Base-by-base conservation (phyloP, 352 stramenopile genomes). In the Globisporangium lucens region DNA sequence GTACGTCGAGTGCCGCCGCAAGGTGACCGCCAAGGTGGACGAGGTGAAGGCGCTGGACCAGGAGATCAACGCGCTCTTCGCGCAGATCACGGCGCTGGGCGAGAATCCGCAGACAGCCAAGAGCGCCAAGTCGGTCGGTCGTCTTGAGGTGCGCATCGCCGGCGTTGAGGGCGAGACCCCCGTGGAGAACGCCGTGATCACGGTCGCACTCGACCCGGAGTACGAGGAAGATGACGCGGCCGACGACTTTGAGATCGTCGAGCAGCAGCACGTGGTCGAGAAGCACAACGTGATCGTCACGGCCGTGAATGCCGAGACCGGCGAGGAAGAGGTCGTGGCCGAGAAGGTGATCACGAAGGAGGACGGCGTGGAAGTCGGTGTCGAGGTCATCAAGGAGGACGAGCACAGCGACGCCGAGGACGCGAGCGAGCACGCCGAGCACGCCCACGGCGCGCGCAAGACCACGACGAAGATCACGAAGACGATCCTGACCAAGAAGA, bases 1-100 rank as follows among this genome's bases (percentile, higher is more conserved):
- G 67, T 95, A 95, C 72, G 73, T 95, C 61, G 78, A 89, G 65
- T 92, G 87, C 70, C 85, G 87, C 59, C 87, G 87, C 63, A 85
- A 77, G 55, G 82, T 95, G 29, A 88, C 87, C 46, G 75, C 80
- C 68, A 93, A 94, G 75, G 79, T 90, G 59, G 87, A 95, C 36
- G 78, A 91, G 66, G 78, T 92, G 59, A 91, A 92, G 72, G 66
- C 73, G 30, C 72, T 94, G 30, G 85, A 95, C 59, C 73, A 77
- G 65, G 74, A 93, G 76, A 91, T 95, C 64, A 78, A 82, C 52
- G 73, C 76, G 56, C 75, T 90, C 57, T 93, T 94, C 67, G 67
- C 77, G 73, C 76, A 88, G 70, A 94, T 94, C 65, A 79, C 83
- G 63, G 61, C 66, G 36, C 68, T 89, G 36, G 78, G 78, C 49